A percentile compares a stretch with the other conserved stretches of the same genome.
Evolutionary conservation across 352 stramenopile genomes (phyloP).

Genomic region (Bremia lactucae): DNA sequence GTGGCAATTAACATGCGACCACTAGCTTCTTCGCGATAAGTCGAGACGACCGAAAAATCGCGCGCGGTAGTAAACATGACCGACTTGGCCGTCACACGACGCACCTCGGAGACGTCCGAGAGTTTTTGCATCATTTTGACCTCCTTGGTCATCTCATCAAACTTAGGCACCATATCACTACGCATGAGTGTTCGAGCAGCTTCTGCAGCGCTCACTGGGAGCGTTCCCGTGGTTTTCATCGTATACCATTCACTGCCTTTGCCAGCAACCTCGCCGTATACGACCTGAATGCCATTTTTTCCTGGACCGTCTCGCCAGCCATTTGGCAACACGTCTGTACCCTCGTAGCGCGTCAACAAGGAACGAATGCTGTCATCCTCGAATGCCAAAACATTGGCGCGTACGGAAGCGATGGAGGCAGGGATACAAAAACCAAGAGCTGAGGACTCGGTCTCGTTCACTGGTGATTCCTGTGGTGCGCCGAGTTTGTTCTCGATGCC

Average conservation of each 20-base stretch:
- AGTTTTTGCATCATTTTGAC: conserved; percentile 51
- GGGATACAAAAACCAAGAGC: conserved; percentile 32
- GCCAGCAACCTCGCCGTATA: conserved; percentile 48
- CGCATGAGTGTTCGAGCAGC: conserved; percentile 39
- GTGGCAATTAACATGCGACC: conserved; percentile 62
- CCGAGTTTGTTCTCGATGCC: conserved; percentile 27
- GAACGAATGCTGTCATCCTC: conserved; percentile 46
- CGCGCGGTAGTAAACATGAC: conserved; percentile 70
- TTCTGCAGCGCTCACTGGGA: conserved; percentile 44
- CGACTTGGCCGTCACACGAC: conserved; percentile 45
- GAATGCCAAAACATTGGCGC: conserved; percentile 35
- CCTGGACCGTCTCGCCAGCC: conserved; percentile 55
- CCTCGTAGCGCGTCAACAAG: conserved; percentile 44
- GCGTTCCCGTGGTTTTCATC: conserved; percentile 55
- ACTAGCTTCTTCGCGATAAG: conserved; percentile 30
- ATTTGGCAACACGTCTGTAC: conserved; percentile 45
- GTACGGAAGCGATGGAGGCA: conserved; percentile 36
- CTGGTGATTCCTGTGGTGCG: conserved; percentile 27
- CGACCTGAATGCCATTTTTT: conserved; percentile 63
- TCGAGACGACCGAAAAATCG: conserved; percentile 66
- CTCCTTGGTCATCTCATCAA: conserved; percentile 76
- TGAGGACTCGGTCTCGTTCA: conserved; percentile 13
- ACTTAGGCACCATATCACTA: conserved; percentile 55
- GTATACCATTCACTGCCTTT: conserved; percentile 49
- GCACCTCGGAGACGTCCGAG: conserved; percentile 50